Conservation (phyloP, 768 basidiomycete species). For the Lenzites betulinus region DNA sequence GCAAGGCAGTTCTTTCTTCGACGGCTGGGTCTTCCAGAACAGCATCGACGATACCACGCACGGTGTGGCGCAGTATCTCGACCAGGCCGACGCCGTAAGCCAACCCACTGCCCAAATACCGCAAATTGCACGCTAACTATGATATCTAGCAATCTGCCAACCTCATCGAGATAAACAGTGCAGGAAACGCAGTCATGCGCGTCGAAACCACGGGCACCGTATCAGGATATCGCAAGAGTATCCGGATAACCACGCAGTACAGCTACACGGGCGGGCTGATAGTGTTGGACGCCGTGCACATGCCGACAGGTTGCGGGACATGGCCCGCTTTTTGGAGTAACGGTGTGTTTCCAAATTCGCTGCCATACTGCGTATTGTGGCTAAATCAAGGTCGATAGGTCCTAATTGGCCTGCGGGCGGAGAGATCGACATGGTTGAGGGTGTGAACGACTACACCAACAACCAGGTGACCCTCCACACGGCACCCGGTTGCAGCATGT, state of each 20-base stretch:
- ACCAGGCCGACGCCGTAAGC: constrained; percentile 59
- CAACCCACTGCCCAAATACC: not conserved
- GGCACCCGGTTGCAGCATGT: constrained; percentile 64
- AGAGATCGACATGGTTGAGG: constrained; percentile 87
- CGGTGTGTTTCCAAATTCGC: constrained; percentile 29
- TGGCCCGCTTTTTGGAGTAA: constrained; percentile 63
- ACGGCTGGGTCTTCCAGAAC: constrained; percentile 77
- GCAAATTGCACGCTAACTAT: not conserved
- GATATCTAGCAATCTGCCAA: constrained; percentile 50
- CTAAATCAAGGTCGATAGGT: constrained; percentile 25
- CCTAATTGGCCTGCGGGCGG: constrained; percentile 68
- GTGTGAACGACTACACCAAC: constrained; percentile 76
- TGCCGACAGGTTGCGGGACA: constrained; percentile 87
- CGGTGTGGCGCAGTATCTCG: constrained; percentile 68
- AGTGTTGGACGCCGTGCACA: constrained; percentile 83
- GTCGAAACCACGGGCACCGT: constrained; percentile 84
- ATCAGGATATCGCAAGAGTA: constrained; percentile 64
- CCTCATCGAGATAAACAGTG: constrained; percentile 64
- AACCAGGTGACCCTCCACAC: constrained; percentile 87
- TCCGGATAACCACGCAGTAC: constrained; percentile 71
- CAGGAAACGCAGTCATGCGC: constrained; percentile 82
- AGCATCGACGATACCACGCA: constrained; percentile 69
- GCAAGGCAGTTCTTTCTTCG: constrained; percentile 75
- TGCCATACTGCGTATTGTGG: not conserved
- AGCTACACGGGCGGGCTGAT: constrained; percentile 68